A percentile compares a stretch with the other conserved stretches of the same genome.
These are phyloP conservation scores for Stemphylium beticola DNA, from an alignment of 2,329 filamentous ascomycete genomes.

Conservation along the genomic window DNA sequence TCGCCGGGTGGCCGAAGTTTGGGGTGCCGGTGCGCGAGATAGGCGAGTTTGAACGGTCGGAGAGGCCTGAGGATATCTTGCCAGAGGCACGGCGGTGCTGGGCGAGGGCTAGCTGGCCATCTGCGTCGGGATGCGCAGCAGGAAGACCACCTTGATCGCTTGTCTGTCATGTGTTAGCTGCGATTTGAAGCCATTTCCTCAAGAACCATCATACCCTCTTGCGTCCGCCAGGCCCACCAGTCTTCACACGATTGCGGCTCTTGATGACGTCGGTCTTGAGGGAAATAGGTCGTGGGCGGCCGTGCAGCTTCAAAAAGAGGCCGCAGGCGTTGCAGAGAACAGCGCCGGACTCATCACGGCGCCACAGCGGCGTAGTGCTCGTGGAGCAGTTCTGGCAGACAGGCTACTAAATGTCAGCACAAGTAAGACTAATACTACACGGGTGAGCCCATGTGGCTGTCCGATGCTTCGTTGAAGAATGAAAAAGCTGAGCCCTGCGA, in stretches of 20 bases:
- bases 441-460: too few relatives aligned
- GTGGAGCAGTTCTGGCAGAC: conserved; percentile 97
- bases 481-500: too few relatives aligned
- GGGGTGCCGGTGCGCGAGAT: conserved; percentile 82
- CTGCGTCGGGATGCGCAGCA: conserved; percentile 61
- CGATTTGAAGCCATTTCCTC: background rate
- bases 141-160: conserved; percentile 61
- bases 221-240: conserved; percentile 75
- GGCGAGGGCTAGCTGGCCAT: conserved; percentile 61
- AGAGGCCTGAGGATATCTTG: conserved; percentile 73
- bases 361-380: conserved; percentile 95
- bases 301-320: conserved; percentile 95
- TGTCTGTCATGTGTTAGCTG: conserved; percentile 26
- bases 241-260: conserved; percentile 97
- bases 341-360: conserved; percentile 91
- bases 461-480: too few relatives aligned
- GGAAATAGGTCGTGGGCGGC: conserved; percentile 88
- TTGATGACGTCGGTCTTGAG: conserved; percentile 99
- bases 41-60: conserved; percentile 77
- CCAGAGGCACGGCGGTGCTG: conserved; percentile 71
- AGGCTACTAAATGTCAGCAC: conserved; percentile 64
- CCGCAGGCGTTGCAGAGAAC: conserved; percentile 99
- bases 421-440: conserved; percentile 1
- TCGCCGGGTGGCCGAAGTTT: conserved; percentile 68
- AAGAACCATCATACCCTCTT: conserved; percentile 71